phyloP scores from a whole-genome alignment of 768 basidiomycete genomes.

The Suillus ampliporus region DNA sequence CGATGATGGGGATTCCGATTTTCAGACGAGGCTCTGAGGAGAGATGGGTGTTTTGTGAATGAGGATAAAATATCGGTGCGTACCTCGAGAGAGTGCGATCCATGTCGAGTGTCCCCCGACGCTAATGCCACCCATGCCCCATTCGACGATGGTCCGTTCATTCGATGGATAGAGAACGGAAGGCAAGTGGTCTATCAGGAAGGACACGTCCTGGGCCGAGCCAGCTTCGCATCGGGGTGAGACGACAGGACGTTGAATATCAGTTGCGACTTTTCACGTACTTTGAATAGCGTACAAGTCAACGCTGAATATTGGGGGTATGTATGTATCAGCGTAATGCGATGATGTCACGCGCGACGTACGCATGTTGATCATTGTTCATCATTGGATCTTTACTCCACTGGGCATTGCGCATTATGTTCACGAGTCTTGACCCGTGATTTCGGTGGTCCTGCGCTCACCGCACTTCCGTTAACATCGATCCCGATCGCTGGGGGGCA shows the following conservation, averaged over 20 bases:
- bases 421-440: conserved; percentile 33
- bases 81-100: conserved; percentile 62
- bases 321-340: conserved; percentile 12
- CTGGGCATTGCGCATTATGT: conserved; percentile 29
- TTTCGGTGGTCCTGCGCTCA: conserved; percentile 37
- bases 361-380: conserved; percentile 36
- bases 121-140: conserved; percentile 77
- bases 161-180: conserved; percentile 72
- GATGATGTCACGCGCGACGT: conserved; percentile 15
- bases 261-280: conserved; percentile 16
- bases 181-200: conserved; percentile 81
- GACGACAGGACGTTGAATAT: neutral
- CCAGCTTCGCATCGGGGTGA: conserved; percentile 45
- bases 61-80: neutral
- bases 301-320: conserved; percentile 22
- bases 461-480: neutral
- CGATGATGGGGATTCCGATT: conserved; percentile 60
- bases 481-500: neutral
- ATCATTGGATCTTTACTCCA: conserved; percentile 30
- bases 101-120: conserved; percentile 88
- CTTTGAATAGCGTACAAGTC: conserved; percentile 41
- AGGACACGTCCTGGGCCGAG: conserved; percentile 76
- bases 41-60: neutral
- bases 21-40: conserved; percentile 50
- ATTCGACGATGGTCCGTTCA: conserved; percentile 65